Evolutionary conservation across 2,329 filamentous ascomycete genomes (phyloP).

Genomic region (Paracoccidioides brasiliensis): DNA sequence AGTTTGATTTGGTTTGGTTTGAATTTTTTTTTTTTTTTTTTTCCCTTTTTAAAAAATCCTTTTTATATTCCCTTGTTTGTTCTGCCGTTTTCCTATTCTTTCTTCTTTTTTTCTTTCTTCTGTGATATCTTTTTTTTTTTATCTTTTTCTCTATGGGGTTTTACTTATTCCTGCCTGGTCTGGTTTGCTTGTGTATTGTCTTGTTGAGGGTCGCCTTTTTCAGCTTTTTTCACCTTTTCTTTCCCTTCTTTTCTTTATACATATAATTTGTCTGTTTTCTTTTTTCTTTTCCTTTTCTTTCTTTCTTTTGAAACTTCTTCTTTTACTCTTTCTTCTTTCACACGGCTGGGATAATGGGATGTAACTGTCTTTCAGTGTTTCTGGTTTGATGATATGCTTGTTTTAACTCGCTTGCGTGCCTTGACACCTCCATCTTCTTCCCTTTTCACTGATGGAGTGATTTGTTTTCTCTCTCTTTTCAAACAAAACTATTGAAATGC

Average conservation of each 20-base stretch:
- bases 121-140: not conserved
- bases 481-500: too few species aligned
- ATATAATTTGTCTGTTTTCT: constrained; percentile 5
- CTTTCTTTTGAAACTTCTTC: constrained; percentile 2
- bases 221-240: constrained; percentile 1
- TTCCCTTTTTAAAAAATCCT: not conserved
- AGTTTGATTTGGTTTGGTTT: not conserved
- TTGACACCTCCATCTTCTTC: too few species aligned
- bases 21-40: constrained; percentile 7
- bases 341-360: too few species aligned
- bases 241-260: not conserved
- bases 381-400: too few species aligned
- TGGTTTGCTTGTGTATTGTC: not conserved
- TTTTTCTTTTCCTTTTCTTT: constrained; percentile 11
- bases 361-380: too few species aligned
- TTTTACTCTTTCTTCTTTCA: too few species aligned
- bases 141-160: too few species aligned
- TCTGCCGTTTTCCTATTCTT: constrained; percentile 10
- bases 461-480: too few species aligned
- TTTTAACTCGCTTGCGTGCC: too few species aligned
- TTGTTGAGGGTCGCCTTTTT: not conserved
- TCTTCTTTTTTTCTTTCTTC: constrained; percentile 4
- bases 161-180: not conserved
- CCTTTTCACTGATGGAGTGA: too few species aligned
- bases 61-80: not conserved